A percentile compares a stretch with the other conserved stretches of the same genome.
Evolutionary conservation across 176 grass and related monocot species (phyloP).

Genomic region (Stipa capillata): DNA sequence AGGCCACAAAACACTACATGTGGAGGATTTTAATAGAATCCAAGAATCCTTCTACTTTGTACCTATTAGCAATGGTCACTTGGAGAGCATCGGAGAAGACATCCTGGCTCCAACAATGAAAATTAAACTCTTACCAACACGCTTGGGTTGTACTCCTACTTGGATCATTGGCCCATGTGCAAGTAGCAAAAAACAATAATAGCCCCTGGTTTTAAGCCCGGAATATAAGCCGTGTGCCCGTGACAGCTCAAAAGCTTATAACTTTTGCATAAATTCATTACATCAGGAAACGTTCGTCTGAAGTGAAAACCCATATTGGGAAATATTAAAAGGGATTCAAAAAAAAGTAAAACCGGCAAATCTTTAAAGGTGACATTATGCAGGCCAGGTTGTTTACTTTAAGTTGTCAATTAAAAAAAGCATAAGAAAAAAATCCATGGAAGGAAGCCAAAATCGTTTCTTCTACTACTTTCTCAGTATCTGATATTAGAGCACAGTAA

Average conservation of each 20-base stretch:
- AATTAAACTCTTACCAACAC: neutral
- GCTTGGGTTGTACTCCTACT: neutral
- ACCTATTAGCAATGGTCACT: neutral
- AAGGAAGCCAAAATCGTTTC: neutral
- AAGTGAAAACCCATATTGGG: slow-evolving; percentile 14
- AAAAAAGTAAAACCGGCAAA: neutral
- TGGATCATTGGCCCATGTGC: neutral
- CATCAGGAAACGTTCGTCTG: neutral
- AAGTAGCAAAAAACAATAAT: neutral
- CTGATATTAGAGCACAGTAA: neutral
- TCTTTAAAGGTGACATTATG: slow-evolving; percentile 10
- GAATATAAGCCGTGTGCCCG: neutral
- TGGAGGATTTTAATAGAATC: neutral
- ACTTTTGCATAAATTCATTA: slow-evolving; percentile 18
- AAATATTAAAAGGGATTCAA: neutral
- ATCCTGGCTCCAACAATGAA: neutral
- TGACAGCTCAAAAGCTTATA: slow-evolving; percentile 4
- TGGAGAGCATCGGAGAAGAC: neutral
- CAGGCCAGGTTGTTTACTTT: slow-evolving; percentile 1
- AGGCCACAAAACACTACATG: neutral
- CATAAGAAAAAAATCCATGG: neutral
- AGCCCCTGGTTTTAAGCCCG: neutral
- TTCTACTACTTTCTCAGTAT: neutral
- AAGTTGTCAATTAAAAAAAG: too few species aligned
- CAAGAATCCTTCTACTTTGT: neutral